phyloP scores from a whole-genome alignment of 768 basidiomycete species.

The Lactifluus subvellereus region DNA sequence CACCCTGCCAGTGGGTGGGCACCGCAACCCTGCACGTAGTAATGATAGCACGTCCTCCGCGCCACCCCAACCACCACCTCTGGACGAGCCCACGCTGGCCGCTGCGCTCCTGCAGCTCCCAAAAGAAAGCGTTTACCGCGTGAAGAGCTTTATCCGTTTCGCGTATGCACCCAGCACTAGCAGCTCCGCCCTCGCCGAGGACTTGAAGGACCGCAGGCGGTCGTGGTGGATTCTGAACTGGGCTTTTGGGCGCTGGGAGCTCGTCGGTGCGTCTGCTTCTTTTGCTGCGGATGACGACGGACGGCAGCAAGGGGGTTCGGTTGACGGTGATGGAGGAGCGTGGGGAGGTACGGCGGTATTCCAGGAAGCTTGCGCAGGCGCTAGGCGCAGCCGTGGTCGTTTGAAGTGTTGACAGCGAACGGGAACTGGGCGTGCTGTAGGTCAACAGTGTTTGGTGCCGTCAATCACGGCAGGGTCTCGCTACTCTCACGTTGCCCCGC shows the following conservation, averaged over 20 bases:
- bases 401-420: neutral
- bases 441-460: neutral
- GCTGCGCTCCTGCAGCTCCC: conserved; percentile 47
- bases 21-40: too few relatives aligned
- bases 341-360: conserved; percentile 64
- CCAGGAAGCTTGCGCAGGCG: conserved; percentile 45
- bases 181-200: conserved; percentile 22
- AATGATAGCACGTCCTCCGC: too few relatives aligned
- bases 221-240: conserved; percentile 68
- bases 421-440: neutral
- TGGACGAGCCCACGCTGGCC: conserved; percentile 38
- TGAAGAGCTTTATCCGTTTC: conserved; percentile 80
- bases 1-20: too few relatives aligned
- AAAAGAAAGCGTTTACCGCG: conserved; percentile 70
- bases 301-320: conserved; percentile 37
- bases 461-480: neutral
- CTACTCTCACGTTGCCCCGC: too few relatives aligned
- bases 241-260: conserved; percentile 86
- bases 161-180: conserved; percentile 16
- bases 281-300: neutral
- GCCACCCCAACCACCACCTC: conserved; percentile 3
- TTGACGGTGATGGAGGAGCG: conserved; percentile 91
- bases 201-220: neutral
- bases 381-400: conserved; percentile 35
- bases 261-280: conserved; percentile 35